phyloP scores from a whole-genome alignment of 2,329 filamentous ascomycete species.

The Apiospora rasikravindrae region DNA sequence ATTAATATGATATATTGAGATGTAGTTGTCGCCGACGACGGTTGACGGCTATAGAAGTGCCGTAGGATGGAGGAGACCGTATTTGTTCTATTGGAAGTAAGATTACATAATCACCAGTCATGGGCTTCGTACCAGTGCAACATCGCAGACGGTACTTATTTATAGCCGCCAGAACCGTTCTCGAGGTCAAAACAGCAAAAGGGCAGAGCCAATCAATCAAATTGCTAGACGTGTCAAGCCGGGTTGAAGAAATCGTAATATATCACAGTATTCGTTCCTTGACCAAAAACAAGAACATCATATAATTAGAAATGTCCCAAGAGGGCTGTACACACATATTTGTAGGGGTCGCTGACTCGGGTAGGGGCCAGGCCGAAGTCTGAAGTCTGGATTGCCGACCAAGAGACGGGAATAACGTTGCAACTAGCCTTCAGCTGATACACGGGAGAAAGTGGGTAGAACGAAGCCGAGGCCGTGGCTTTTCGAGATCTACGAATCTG shows the following conservation, averaged over 20 bases:
- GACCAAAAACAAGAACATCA: neutral
- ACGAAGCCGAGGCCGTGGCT: neutral
- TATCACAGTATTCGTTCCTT: neutral
- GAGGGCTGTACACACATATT: neutral
- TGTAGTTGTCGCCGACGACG: neutral
- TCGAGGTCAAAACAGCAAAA: neutral
- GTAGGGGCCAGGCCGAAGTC: neutral
- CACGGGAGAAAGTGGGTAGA: constrained; percentile 10
- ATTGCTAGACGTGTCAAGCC: neutral
- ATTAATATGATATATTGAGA: neutral
- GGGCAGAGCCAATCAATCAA: neutral
- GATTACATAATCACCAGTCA: neutral
- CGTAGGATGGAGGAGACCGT: too few species aligned
- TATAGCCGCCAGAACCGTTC: neutral
- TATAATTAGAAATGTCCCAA: neutral
- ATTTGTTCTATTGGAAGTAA: neutral
- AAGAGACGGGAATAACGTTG: neutral
- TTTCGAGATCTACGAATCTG: constrained; percentile 4
- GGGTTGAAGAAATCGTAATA: neutral
- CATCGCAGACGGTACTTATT: neutral
- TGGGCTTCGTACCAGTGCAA: neutral
- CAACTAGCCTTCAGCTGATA: neutral
- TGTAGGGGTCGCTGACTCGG: constrained; percentile 2
- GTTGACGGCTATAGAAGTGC: neutral
- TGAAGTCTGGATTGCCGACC: neutral